Evolutionary conservation across 495 filamentous ascomycete species (phyloP), one percentile per base, ranked within the genome.

Genomic region (Apiosordaria backusii): DNA sequence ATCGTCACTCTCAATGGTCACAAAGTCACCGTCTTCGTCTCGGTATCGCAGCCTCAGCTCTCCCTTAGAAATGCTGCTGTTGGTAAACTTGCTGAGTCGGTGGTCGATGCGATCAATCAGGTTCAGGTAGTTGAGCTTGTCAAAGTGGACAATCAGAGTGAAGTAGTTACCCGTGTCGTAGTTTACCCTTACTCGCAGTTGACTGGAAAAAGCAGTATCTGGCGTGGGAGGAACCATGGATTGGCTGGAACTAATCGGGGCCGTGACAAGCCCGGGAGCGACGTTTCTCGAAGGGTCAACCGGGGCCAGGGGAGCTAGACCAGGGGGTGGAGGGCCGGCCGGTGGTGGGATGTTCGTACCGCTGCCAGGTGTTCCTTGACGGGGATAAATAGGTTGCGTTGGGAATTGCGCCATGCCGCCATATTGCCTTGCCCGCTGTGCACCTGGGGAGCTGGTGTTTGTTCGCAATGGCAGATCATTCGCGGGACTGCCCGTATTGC

Each of bases 101-200:
- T 90, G 90, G 76, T 98, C 96, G 72, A 99, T 97, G n/a, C 95
- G 92, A 72, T 98, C 93, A 59, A 92, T 91, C 23, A 99, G 82
- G 27, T 91, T 93, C 59, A 93, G 90, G 78, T 96, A 97, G 57
- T 90, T 86, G 71, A 98, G 59, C 27, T 61, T 99, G 71, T 92
- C 95, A 80, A 89, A 94, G 22, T 91, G 88, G 54, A 96, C 95
- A 35, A 99, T 93, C 13, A 99, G 83, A 0, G 93, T 97, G 64
- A 97, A 88, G 70, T 96, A 93, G 65, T 85, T 88, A 19, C 87
- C 86, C 60, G 87, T 87, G 18, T 91, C 89, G 71, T 90, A 95
- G 71, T 92, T 91, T 40, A 99, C 92, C 77, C 93, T 96, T 61
- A 97, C 92, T 74, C 97, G 97, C 61, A 99, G 84, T 70, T 98